phyloP scores from a whole-genome alignment of 1,284 basidiomycete species.

The Coniophora puteana region DNA sequence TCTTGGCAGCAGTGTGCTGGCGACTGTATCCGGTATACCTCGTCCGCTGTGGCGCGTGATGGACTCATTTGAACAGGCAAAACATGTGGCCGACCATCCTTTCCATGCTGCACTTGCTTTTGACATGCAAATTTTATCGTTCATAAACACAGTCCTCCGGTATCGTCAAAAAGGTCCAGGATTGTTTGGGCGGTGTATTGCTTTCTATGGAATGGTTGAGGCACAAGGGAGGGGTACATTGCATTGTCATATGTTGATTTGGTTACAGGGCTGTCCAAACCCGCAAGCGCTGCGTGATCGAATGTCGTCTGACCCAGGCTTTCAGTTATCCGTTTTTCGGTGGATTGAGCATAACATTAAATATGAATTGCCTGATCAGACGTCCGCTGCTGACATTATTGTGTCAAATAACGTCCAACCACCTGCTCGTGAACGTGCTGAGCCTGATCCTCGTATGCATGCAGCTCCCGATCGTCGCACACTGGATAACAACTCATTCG shows the following conservation, averaged over 20 bases:
- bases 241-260: conserved; percentile 24
- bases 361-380: conserved; percentile 10
- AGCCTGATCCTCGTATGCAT: neutral
- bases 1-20: conserved; percentile 12
- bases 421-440: neutral
- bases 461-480: neutral
- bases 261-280: conserved; percentile 13
- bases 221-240: conserved; percentile 21
- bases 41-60: conserved; percentile 2
- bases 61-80: conserved; percentile 2
- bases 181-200: conserved; percentile 21
- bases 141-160: conserved; percentile 13
- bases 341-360: conserved; percentile 10
- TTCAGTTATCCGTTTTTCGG: conserved; percentile 4
- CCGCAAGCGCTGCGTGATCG: conserved; percentile 10
- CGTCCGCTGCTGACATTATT: neutral
- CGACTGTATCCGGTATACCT: conserved; percentile 3
- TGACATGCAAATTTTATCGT: conserved; percentile 14
- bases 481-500: neutral
- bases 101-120: conserved; percentile 16
- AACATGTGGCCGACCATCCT: conserved; percentile 13
- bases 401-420: neutral
- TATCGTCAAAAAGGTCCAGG: conserved; percentile 10
- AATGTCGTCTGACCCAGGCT: neutral
- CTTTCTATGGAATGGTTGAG: conserved; percentile 26